Evolutionary conservation across 768 basidiomycete genomes (phyloP).

Genomic region (Collybia mongolica): DNA sequence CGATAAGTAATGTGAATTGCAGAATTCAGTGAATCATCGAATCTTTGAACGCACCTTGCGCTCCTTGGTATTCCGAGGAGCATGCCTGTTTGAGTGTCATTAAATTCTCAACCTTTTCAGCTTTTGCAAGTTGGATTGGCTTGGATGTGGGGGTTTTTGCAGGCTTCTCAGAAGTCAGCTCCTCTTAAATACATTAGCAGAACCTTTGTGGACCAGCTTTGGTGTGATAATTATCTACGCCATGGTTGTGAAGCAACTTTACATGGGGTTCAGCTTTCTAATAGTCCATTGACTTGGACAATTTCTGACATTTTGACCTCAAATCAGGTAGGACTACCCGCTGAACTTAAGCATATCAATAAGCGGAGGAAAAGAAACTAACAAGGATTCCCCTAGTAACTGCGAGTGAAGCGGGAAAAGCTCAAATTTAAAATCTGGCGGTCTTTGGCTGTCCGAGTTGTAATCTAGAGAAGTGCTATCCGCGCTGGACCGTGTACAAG

Average conservation of each 20-base stretch:
- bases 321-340: slow-evolving; percentile 82
- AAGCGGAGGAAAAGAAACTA: slow-evolving; percentile 91
- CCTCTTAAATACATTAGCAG: slow-evolving; percentile 9
- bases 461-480: slow-evolving; percentile 79
- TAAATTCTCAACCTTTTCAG: slow-evolving; percentile 45
- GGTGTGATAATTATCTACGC: slow-evolving; percentile 1
- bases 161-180: slow-evolving; percentile 23
- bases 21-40: slow-evolving; percentile 82
- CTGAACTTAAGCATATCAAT: slow-evolving; percentile 90
- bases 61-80: slow-evolving; percentile 73
- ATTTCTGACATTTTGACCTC: slow-evolving; percentile 42
- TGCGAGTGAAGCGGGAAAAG: slow-evolving; percentile 84
- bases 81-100: slow-evolving; percentile 79
- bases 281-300: no score
- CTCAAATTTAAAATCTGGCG: slow-evolving; percentile 82
- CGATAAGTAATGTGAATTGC: slow-evolving; percentile 86
- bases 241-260: no score
- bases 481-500: slow-evolving; percentile 71
- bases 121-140: slow-evolving; percentile 28
- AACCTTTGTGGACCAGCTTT: slow-evolving; percentile 6
- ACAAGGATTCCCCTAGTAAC: slow-evolving; percentile 88
- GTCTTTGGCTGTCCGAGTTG: slow-evolving; percentile 64
- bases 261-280: no score
- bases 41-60: slow-evolving; percentile 83
- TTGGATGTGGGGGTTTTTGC: slow-evolving; percentile 36